phyloP scores from a whole-genome alignment of 495 filamentous ascomycete genomes.

The Penicillium steckii region DNA sequence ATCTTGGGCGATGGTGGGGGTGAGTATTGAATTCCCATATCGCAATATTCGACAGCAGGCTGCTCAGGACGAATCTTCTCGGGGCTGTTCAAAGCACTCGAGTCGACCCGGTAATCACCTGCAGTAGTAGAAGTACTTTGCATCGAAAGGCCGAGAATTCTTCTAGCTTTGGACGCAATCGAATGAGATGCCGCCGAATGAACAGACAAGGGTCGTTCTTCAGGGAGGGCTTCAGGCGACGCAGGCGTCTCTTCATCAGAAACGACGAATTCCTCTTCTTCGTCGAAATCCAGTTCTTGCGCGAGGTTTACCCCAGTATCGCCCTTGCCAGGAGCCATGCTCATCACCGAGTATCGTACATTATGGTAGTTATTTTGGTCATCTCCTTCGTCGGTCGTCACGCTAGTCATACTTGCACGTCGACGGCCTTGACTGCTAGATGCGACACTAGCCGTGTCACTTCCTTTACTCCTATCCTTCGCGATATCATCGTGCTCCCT shows the following conservation, averaged over 20 bases:
- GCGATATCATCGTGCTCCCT: constrained; percentile 22
- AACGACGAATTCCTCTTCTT: constrained; percentile 61
- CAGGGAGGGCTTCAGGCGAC: constrained; percentile 36
- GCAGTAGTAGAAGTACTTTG: constrained; percentile 29
- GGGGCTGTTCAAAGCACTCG: constrained; percentile 14
- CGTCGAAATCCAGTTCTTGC: constrained; percentile 84
- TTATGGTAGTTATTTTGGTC: constrained; percentile 26
- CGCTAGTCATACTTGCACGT: constrained; percentile 57
- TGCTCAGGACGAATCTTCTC: constrained; percentile 5
- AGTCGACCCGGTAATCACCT: constrained; percentile 18
- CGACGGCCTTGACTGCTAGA: constrained; percentile 65
- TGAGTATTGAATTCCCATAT: constrained; percentile 78
- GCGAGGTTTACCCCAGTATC: constrained; percentile 73
- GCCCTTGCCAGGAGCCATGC: constrained; percentile 50
- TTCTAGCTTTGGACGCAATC: constrained; percentile 47
- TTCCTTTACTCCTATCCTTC: constrained; percentile 50
- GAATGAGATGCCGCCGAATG: constrained; percentile 41
- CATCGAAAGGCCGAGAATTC: constrained; percentile 47
- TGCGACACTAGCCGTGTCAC: constrained; percentile 74
- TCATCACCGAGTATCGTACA: constrained; percentile 66
- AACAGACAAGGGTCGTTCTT: constrained; percentile 46
- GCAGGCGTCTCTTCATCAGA: constrained; percentile 32
- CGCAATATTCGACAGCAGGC: constrained; percentile 51
- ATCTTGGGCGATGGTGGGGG: constrained; percentile 72
- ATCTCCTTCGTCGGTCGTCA: constrained; percentile 59